Conservation (phyloP, 192 early-diverging fungal species). For the Powellomyces hirtus region DNA sequence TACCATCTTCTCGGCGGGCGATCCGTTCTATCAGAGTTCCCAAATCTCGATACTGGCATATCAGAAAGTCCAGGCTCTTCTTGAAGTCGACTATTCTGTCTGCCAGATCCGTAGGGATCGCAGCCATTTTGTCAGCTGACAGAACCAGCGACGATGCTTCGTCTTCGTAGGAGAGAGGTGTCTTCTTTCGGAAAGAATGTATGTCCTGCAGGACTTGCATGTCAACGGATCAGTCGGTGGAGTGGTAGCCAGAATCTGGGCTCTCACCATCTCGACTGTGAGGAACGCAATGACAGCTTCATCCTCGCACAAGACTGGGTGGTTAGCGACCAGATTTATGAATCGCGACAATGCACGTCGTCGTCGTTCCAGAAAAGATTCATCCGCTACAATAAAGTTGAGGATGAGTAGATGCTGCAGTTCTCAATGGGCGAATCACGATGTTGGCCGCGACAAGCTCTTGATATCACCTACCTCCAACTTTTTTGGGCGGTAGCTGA, state of each 20-base stretch:
- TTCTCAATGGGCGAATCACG: too few species aligned
- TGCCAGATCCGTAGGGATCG: conserved; percentile 53
- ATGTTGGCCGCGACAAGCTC: too few species aligned
- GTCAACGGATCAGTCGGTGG: background rate
- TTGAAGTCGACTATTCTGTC: conserved; percentile 47
- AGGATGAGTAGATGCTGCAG: background rate
- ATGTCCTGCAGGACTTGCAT: conserved; percentile 49
- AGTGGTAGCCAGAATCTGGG: too few species aligned
- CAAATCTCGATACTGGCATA: conserved; percentile 62
- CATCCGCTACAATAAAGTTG: conserved; percentile 48
- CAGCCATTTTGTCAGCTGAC: conserved; percentile 1
- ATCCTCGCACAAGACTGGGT: conserved; percentile 69
- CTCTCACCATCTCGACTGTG: conserved; percentile 61
- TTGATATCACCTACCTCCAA: conserved; percentile 65
- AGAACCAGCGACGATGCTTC: conserved; percentile 45
- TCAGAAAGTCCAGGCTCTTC: conserved; percentile 43
- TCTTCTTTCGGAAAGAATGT: conserved; percentile 55
- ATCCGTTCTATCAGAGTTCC: conserved; percentile 61
- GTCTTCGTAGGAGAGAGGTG: conserved; percentile 48
- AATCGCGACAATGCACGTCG: conserved; percentile 70
- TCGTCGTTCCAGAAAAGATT: conserved; percentile 67
- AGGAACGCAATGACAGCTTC: conserved; percentile 62
- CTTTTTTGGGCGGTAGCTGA: conserved; percentile 84
- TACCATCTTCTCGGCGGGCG: conserved; percentile 61
- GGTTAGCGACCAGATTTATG: conserved; percentile 71